Evolutionary conservation across 352 stramenopile genomes (phyloP).

Genomic region (Phytophthora sp.): DNA sequence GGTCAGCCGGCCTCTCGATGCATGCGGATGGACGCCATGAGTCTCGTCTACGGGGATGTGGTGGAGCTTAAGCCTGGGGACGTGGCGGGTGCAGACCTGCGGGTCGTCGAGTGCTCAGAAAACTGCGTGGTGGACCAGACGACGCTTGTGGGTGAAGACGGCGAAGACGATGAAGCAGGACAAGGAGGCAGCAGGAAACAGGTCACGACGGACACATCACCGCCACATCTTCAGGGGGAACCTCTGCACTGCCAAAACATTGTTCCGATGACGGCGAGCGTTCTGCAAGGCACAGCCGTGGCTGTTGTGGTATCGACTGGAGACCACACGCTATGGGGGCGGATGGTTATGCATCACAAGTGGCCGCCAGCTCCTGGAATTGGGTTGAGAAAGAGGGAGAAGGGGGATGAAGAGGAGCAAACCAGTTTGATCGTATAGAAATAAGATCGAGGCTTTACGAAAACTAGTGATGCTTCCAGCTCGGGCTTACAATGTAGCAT

Average conservation of each 20-base stretch:
- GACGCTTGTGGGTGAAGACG: constrained; percentile 45
- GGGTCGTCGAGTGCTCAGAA: constrained; percentile 77
- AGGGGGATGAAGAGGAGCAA: constrained; percentile 29
- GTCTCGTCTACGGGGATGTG: constrained; percentile 93
- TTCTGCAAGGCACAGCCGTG: constrained; percentile 61
- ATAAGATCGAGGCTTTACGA: neutral
- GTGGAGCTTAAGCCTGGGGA: constrained; percentile 91
- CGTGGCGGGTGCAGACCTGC: constrained; percentile 89
- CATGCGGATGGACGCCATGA: constrained; percentile 91
- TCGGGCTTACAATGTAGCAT: no score
- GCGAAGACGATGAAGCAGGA: constrained; percentile 35
- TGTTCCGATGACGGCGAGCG: constrained; percentile 66
- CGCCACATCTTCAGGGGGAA: constrained; percentile 29
- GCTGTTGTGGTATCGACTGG: constrained; percentile 79
- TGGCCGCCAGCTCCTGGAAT: constrained; percentile 49
- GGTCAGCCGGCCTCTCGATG: constrained; percentile 55
- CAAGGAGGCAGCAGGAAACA: constrained; percentile 40
- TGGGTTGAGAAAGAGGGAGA: constrained; percentile 22
- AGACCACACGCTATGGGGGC: constrained; percentile 75
- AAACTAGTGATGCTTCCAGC: no score
- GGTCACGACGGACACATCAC: constrained; percentile 33
- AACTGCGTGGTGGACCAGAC: constrained; percentile 80
- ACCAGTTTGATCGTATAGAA: constrained; percentile 42
- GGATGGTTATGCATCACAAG: constrained; percentile 58
- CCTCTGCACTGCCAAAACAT: constrained; percentile 67